Conservation (phyloP, 2,329 filamentous ascomycete genomes). For the Penicillium sp. region DNA sequence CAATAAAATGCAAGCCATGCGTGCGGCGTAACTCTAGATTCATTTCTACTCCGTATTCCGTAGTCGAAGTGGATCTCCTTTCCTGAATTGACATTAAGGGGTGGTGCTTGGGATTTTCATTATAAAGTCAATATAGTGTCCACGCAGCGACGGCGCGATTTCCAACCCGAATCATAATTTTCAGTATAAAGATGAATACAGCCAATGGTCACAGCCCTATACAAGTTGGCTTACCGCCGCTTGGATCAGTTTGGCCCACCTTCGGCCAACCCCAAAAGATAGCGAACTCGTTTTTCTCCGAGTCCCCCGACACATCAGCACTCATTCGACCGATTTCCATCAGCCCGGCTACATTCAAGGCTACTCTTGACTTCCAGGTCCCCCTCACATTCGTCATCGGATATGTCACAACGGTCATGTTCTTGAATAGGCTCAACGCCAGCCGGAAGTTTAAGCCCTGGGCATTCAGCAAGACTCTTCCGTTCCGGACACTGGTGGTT, state of each 20-base stretch:
- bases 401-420: constrained; percentile 11
- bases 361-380: constrained; percentile 2
- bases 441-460: constrained; percentile 12
- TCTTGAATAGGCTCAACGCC: constrained; percentile 14
- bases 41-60: too few relatives aligned
- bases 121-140: neutral
- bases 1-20: neutral
- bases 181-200: neutral
- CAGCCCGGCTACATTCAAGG: neutral
- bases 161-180: neutral
- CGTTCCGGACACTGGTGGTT: constrained; percentile 7
- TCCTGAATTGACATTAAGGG: neutral
- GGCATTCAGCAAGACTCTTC: constrained; percentile 7
- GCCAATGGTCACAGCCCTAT: neutral
- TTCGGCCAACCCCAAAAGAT: neutral
- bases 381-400: constrained; percentile 10
- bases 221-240: neutral
- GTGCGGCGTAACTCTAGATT: neutral
- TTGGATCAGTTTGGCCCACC: neutral
- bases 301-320: neutral
- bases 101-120: neutral
- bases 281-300: neutral
- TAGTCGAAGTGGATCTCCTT: too few relatives aligned
- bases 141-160: neutral
- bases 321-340: neutral